These are phyloP conservation scores for Dactylellina leptospora DNA, from an alignment of 2,329 filamentous ascomycete genomes.

Conservation along the genomic window DNA sequence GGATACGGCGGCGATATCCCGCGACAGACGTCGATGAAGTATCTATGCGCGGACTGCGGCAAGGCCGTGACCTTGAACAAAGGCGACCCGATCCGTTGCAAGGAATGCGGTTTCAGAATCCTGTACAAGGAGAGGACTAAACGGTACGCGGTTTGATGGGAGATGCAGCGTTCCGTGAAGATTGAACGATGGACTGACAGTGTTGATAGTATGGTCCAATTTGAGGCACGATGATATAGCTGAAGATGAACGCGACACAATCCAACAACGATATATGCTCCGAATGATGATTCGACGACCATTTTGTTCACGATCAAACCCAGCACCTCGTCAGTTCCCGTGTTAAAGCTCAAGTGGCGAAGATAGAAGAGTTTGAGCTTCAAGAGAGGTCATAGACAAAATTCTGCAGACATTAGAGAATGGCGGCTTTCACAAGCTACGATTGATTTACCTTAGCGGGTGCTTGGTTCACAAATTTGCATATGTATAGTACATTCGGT, in stretches of 20 bases:
- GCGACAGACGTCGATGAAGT: constrained; percentile 70
- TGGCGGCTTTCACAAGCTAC: too few species aligned
- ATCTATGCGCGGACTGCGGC: constrained; percentile 86
- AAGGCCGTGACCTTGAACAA: constrained; percentile 77
- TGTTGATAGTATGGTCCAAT: constrained; percentile 86
- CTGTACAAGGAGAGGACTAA: constrained; percentile 98
- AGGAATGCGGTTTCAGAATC: constrained; percentile 92
- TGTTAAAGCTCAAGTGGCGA: too few species aligned
- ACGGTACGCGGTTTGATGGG: constrained; percentile 69
- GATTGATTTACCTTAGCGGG: constrained; percentile 31
- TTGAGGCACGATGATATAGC: constrained; percentile 81
- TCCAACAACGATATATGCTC: not conserved
- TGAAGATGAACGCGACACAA: not conserved
- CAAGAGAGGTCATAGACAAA: too few species aligned
- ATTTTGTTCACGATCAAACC: too few species aligned
- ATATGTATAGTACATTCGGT: constrained; percentile 42
- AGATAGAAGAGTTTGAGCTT: too few species aligned
- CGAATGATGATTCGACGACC: not conserved
- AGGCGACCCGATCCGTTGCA: constrained; percentile 83
- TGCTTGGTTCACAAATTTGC: constrained; percentile 24
- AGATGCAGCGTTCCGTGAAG: too few species aligned
- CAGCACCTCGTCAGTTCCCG: too few species aligned
- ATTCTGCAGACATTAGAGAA: too few species aligned
- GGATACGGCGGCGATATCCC: constrained; percentile 60
- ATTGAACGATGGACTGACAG: constrained; percentile 55